Evolutionary conservation across 2,329 filamentous ascomycete genomes (phyloP), one percentile per base, ranked within the genome.

Genomic region (Microdochium trichocladiopsis): DNA sequence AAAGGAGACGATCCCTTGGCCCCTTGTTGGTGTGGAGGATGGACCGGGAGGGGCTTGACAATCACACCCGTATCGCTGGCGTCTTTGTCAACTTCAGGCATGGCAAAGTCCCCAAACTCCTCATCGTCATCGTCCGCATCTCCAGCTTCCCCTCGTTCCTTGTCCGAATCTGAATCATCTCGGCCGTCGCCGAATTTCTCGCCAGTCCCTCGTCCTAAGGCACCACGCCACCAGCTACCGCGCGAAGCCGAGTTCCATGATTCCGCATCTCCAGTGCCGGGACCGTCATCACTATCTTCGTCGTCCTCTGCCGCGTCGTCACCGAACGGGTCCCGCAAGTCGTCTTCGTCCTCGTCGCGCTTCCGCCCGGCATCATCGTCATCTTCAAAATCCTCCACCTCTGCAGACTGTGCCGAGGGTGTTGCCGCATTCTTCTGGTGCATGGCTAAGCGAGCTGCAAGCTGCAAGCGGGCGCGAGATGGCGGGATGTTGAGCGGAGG

Each of bases 401-500:
- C 66, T 12, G 67, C 66, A 54, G 71, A 60, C 52, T 69, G 66
- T 23, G 70, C 58, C 1, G 69, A 69, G 2, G 75, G 61, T 2
- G 70, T 71, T 23, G 74, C 69, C 5, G 76, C 70, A 58, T 83
- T 82, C 67, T 89, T 86, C 59, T 84, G 82, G 58, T 90, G 87
- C 69, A 87, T 82, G 2, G 89, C 82, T 62, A 97, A 78, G 12
- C 92, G 84, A 12, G 89, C 88, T n/a, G 91, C 92, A n/a, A 97
- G 80, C 68, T 95, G 90, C 52, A 90, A 79, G 50, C 93, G 84
- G 8, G 93, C 93, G 50, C 93, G 84, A 8, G 90, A 95, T 2
- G 93, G 92, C 1, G 88, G 86, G 33, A 93, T 84, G 66, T 93
- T 94, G 62, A 96, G 76, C 12, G 91, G 90, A 28, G 88, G 86